phyloP scores from a whole-genome alignment of 768 basidiomycete genomes.

The Myochromella boudieri region DNA sequence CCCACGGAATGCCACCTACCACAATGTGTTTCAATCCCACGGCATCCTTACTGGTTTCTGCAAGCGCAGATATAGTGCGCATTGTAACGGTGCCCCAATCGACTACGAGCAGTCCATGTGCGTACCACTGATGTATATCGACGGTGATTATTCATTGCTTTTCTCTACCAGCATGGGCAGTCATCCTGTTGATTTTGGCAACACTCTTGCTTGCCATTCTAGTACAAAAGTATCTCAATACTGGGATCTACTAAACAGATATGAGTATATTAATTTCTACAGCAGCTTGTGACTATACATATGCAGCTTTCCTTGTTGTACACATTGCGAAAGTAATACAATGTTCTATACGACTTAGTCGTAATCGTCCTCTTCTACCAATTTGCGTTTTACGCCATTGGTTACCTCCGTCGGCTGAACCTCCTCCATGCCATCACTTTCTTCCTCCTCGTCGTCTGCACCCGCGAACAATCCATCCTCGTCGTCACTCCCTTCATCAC shows the following conservation, averaged over 20 bases:
- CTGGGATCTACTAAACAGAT: conserved; percentile 13
- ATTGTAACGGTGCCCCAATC: conserved; percentile 70
- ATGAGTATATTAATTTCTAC: conserved; percentile 5
- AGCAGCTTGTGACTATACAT: conserved; percentile 9
- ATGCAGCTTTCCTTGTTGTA: conserved; percentile 12
- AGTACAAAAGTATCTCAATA: conserved; percentile 26
- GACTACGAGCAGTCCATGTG: conserved; percentile 48
- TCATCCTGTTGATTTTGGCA: conserved; percentile 36
- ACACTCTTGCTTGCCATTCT: conserved; percentile 44
- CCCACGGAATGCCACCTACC: conserved; percentile 94
- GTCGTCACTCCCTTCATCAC: conserved; percentile 74
- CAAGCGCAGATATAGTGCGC: conserved; percentile 85
- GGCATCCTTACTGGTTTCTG: conserved; percentile 79
- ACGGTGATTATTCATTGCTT: not conserved
- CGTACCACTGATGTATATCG: conserved; percentile 24
- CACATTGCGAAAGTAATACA: conserved; percentile 15
- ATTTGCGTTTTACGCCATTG: conserved; percentile 73
- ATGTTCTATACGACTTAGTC: conserved; percentile 43
- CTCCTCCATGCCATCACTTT: conserved; percentile 84
- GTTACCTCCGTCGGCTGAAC: conserved; percentile 49
- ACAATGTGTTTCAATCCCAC: conserved; percentile 85
- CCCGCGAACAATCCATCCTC: conserved; percentile 78
- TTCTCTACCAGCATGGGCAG: conserved; percentile 21
- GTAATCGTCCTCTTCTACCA: conserved; percentile 87
- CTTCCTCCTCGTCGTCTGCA: conserved; percentile 73